Conservation (phyloP, 2,329 filamentous ascomycete genomes). For the Byssochlamys sp. region DNA sequence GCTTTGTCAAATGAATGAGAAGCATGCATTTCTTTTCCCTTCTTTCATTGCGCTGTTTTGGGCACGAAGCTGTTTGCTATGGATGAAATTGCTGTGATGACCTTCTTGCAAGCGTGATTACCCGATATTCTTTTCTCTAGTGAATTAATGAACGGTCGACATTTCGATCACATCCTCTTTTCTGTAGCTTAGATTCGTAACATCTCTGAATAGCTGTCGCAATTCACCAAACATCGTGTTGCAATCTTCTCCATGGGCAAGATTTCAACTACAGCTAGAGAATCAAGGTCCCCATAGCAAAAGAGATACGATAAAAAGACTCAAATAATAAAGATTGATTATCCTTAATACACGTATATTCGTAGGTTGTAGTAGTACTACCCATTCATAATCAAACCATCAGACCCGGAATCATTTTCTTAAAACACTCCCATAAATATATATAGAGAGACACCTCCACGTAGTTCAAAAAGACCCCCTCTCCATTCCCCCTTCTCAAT, state of each 20-base stretch:
- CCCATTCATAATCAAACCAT: too few species aligned
- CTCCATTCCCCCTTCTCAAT: not conserved
- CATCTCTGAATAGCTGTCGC: not conserved
- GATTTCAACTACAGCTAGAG: too few species aligned
- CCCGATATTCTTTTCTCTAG: not conserved
- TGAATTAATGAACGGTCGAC: not conserved
- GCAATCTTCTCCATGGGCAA: too few species aligned
- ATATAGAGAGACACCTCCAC: not conserved
- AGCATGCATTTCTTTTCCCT: not conserved
- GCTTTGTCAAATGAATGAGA: not conserved
- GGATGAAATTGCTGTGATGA: not conserved
- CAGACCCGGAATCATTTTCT: too few species aligned
- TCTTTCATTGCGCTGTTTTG: not conserved
- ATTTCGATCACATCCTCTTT: too few species aligned
- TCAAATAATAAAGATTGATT: too few species aligned
- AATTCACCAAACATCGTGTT: not conserved
- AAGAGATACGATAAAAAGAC: too few species aligned
- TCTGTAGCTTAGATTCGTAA: too few species aligned
- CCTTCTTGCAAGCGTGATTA: not conserved
- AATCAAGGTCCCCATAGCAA: too few species aligned
- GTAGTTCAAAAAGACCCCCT: not conserved
- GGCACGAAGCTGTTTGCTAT: not conserved
- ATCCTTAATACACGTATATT: too few species aligned
- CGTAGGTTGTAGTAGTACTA: too few species aligned
- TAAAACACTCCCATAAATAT: not conserved